These are phyloP conservation scores for Neofusicoccum kwambonambiense DNA, from an alignment of 2,329 filamentous ascomycete genomes.

Conservation along the genomic window DNA sequence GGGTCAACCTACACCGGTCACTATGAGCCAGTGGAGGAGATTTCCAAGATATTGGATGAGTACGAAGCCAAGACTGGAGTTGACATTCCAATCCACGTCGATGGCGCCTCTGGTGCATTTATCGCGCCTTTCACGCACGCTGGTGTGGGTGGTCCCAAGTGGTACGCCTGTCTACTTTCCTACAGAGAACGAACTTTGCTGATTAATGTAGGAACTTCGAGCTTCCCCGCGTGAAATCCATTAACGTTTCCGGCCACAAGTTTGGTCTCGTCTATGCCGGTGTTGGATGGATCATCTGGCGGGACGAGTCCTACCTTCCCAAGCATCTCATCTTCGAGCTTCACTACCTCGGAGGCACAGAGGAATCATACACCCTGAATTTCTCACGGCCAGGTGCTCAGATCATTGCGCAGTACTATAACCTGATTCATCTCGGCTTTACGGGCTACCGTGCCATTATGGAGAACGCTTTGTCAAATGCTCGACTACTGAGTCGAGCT, in stretches of 20 bases:
- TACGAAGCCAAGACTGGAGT: conserved; percentile 61
- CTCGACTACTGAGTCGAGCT: conserved; percentile 61
- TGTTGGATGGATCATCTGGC: conserved; percentile 70
- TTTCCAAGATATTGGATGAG: conserved; percentile 63
- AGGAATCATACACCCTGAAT: conserved; percentile 69
- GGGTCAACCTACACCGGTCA: conserved; percentile 73
- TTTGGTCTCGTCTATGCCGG: conserved; percentile 65
- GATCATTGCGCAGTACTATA: conserved; percentile 71
- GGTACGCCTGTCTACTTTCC: conserved; percentile 37
- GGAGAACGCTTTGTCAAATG: conserved; percentile 66
- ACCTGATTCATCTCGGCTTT: conserved; percentile 69
- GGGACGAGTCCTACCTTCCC: conserved; percentile 63
- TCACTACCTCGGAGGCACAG: conserved; percentile 69
- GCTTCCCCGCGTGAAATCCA: conserved; percentile 62
- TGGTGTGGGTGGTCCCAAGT: conserved; percentile 56
- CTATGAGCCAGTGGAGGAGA: conserved; percentile 69
- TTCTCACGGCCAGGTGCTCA: conserved; percentile 70
- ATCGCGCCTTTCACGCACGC: conserved; percentile 62
- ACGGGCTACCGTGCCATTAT: conserved; percentile 63
- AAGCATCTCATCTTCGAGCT: conserved; percentile 69
- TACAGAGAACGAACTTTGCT: neutral
- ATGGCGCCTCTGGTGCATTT: conserved; percentile 60
- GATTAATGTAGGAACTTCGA: conserved; percentile 54
- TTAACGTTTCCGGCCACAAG: conserved; percentile 65
- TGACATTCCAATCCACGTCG: conserved; percentile 68